Conservation (phyloP, 225 moss, liverwort and hornwort species). For the Rhytidiadelphus loreus region DNA sequence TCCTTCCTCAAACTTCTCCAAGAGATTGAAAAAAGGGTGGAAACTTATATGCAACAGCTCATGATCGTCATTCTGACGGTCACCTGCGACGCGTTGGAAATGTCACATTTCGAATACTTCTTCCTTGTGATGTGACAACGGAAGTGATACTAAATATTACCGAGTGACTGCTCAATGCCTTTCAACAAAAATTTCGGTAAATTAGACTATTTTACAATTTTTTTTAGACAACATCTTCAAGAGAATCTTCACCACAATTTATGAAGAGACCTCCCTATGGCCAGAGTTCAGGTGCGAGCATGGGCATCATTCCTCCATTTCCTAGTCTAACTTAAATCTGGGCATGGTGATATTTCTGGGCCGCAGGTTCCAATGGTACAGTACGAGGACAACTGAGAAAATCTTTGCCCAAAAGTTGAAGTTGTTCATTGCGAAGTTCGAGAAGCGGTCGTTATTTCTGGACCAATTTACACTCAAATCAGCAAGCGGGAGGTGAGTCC, state of each 20-base stretch:
- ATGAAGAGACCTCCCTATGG: neutral
- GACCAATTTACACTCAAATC: neutral
- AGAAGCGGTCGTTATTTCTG: neutral
- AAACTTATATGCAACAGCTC: neutral
- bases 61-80: slow-evolving; percentile 58
- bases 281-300: neutral
- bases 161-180: neutral
- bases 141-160: neutral
- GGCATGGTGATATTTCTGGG: neutral
- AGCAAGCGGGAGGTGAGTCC: neutral
- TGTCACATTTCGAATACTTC: neutral
- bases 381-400: slow-evolving; percentile 20
- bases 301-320: neutral
- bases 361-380: slow-evolving; percentile 33
- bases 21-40: neutral
- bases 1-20: neutral
- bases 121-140: neutral
- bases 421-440: neutral
- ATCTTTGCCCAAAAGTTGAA: neutral
- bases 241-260: neutral
- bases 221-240: neutral
- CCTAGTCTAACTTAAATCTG: neutral
- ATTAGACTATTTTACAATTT: neutral
- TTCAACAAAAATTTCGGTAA: neutral
- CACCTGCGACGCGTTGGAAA: slow-evolving; percentile 58